Conservation (phyloP, 2,329 filamentous ascomycete species). For the Colletotrichum higginsianum region DNA sequence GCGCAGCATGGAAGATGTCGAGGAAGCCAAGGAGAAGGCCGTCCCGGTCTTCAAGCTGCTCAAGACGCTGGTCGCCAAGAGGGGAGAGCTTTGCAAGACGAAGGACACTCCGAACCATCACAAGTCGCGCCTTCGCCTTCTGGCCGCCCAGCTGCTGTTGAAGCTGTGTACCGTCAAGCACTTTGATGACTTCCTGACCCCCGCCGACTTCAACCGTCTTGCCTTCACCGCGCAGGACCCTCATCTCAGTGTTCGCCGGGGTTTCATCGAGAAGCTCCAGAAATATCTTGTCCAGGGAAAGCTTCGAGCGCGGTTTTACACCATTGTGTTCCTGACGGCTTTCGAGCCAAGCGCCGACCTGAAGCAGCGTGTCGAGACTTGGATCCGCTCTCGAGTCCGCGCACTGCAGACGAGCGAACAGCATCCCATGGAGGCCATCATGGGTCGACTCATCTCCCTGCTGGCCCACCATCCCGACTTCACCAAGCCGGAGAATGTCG, state of each 20-base stretch:
- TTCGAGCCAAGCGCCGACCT: conserved; percentile 87
- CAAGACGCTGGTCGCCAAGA: conserved; percentile 79
- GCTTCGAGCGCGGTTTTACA: conserved; percentile 85
- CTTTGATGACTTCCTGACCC: conserved; percentile 82
- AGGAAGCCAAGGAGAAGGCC: conserved; percentile 71
- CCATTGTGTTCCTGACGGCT: conserved; percentile 89
- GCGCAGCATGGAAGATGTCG: conserved; percentile 69
- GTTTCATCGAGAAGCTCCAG: conserved; percentile 88
- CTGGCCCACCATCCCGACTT: conserved; percentile 97
- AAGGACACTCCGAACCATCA: conserved; percentile 83
- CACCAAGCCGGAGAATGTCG: conserved; percentile 55
- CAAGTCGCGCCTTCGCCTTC: conserved; percentile 83
- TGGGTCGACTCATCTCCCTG: conserved; percentile 87
- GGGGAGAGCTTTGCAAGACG: conserved; percentile 85
- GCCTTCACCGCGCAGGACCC: conserved; percentile 86
- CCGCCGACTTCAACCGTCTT: conserved; percentile 84
- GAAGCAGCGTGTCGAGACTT: conserved; percentile 84
- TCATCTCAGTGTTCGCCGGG: conserved; percentile 79
- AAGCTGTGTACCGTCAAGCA: conserved; percentile 86
- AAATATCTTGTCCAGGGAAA: conserved; percentile 86
- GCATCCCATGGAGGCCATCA: conserved; percentile 82
- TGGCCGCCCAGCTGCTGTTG: conserved; percentile 84
- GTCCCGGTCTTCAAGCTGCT: conserved; percentile 84
- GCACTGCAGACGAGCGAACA: conserved; percentile 73
- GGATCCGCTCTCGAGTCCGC: conserved; percentile 86